phyloP scores from a whole-genome alignment of 345 rosid species.

The Gossypium herbaceum region DNA sequence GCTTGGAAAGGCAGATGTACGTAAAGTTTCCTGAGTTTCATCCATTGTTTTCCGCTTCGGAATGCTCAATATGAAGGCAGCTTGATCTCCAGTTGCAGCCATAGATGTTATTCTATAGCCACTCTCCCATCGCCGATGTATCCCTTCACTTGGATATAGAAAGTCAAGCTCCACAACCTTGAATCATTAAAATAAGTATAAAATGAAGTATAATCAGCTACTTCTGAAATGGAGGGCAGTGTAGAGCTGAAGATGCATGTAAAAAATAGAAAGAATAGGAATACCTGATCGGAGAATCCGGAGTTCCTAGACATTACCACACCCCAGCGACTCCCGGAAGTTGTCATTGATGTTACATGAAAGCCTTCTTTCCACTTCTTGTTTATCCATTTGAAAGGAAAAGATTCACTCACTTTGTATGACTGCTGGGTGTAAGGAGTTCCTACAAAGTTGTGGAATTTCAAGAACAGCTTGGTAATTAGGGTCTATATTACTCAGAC shows the following conservation, averaged over 20 bases:
- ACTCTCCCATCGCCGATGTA: constrained; percentile 85
- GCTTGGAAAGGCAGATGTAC: constrained; percentile 95
- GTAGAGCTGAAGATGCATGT: not conserved
- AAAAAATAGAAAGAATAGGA: not conserved
- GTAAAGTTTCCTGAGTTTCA: constrained; percentile 93
- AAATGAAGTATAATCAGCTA: constrained; percentile 8
- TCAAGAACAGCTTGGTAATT: constrained; percentile 10
- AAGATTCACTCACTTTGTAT: constrained; percentile 95
- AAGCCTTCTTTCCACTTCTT: constrained; percentile 99
- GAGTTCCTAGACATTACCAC: constrained; percentile 95
- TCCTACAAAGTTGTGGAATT: constrained; percentile 43
- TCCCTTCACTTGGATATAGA: constrained; percentile 92
- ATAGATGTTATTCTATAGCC: constrained; percentile 91
- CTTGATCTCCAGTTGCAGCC: constrained; percentile 95
- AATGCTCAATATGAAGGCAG: constrained; percentile 82
- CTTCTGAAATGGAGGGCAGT: not conserved
- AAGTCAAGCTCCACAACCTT: constrained; percentile 98
- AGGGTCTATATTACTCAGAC: not conserved
- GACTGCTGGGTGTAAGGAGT: constrained; percentile 95
- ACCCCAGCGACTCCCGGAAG: constrained; percentile 92
- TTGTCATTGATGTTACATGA: constrained; percentile 95
- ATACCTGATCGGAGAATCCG: constrained; percentile 78
- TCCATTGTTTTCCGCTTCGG: constrained; percentile 80
- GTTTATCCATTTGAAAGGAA: constrained; percentile 97
- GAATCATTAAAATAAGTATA: constrained; percentile 16